Base-by-base conservation (phyloP, 179 eudicot species). In the Beta lomatogona region DNA sequence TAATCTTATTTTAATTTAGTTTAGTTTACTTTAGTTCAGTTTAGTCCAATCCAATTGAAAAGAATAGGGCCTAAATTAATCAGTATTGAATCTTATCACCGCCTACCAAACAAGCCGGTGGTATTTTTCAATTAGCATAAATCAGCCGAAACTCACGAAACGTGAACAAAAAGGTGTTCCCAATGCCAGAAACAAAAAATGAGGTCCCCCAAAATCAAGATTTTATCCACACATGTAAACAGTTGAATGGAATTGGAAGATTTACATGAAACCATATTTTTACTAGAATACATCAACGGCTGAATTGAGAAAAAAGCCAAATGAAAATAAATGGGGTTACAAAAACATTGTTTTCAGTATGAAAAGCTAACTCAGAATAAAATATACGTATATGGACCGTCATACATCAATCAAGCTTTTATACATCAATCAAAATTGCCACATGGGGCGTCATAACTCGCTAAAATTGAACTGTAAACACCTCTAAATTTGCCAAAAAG, bases 381-480 rank as follows among this genome's bases (percentile, higher is more conserved):
- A 41, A 55, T 25, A 58, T 67, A 77, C 55, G 75, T 46, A 46
- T 70, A 74, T 52, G 15, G 59, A 67, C 55, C 21, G 79, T 67
- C 10, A 71, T 64, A 58, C 54, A 73, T 82, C 74, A 78, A 78
- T 77, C 74, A 78, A 66, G 65, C 48, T 59, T 78, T 46, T 66
- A 67, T 65, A 28, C 64, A 66, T 67, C 59, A 48, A 78, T 67
- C 77, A 59, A 60, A 60, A 53, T 16, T 71, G 64, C 83, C 86
- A 81, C 83, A 84, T 84, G 81, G 80, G 82, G 80, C 31, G 80
- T 70, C 76, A 63, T 77, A 72, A 77, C 59, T 71, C 71, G 77
- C 77, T 60, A n/a, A 3, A 59, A 73, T 61, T 76, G 79, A 52
- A 83, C 46, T 58, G 55, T 77, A 79, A 21, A 64, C 70, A 55